Percentiles rank a stretch among this genome's conserved stretches.
Evolutionary conservation across 116 monocot genomes (phyloP).

Genomic region (Trichopus zeylanicus): DNA sequence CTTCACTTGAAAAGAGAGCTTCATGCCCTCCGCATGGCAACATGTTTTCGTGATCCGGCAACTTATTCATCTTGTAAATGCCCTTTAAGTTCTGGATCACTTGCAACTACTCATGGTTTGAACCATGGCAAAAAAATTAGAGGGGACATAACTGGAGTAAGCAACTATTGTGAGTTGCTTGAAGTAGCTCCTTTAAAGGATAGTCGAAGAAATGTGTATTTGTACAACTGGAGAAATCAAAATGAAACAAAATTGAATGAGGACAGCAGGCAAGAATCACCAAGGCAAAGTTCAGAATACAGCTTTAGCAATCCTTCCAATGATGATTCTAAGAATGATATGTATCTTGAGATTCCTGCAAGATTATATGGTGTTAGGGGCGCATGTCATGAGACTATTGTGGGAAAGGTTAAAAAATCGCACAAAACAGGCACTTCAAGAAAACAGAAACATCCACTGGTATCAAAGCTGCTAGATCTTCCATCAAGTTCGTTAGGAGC

Average conservation of each 20-base stretch:
- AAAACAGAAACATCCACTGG: not conserved
- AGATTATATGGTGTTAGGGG: not conserved
- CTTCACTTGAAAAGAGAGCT: constrained; percentile 96
- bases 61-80: constrained; percentile 81
- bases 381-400: not conserved
- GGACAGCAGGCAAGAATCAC: constrained; percentile 7
- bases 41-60: constrained; percentile 83
- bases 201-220: constrained; percentile 22
- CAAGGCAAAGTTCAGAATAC: constrained; percentile 8
- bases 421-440: constrained; percentile 11
- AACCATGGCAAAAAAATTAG: constrained; percentile 8
- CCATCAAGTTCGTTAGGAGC: constrained; percentile 7
- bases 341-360: constrained; percentile 2
- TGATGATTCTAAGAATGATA: constrained; percentile 1
- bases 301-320: not conserved
- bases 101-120: constrained; percentile 9
- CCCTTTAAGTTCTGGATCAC: constrained; percentile 7
- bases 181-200: constrained; percentile 11
- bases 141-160: constrained; percentile 1
- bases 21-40: constrained; percentile 51
- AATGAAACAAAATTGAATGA: constrained; percentile 23
- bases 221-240: constrained; percentile 34
- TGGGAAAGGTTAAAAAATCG: constrained; percentile 9
- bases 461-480: not conserved
- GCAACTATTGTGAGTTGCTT: constrained; percentile 5